A percentile compares a stretch with the other conserved stretches of the same genome.
These are phyloP conservation scores for Boletus austroedulis DNA, from an alignment of 1,284 basidiomycete species.

Conservation along the genomic window DNA sequence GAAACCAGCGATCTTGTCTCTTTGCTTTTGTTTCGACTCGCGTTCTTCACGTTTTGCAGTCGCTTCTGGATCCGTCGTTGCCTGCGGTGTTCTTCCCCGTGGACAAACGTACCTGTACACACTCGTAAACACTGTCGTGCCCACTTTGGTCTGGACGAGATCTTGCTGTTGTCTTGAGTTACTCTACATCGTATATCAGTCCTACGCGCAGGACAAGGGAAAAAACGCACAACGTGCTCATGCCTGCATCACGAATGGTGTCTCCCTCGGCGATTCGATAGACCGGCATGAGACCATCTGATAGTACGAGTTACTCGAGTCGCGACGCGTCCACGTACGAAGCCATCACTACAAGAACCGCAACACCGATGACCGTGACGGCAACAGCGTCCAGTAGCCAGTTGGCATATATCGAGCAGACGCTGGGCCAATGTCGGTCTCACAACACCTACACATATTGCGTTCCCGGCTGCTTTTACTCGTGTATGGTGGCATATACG, in stretches of 20 bases:
- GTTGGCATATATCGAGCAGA: conserved; percentile 33
- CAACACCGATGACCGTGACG: conserved; percentile 73
- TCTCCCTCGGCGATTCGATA: conserved; percentile 88
- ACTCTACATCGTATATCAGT: conserved; percentile 50
- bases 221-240: conserved; percentile 55
- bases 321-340: conserved; percentile 60
- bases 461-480: not conserved
- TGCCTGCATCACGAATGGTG: conserved; percentile 69
- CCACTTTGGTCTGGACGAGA: conserved; percentile 83
- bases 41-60: conserved; percentile 73
- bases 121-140: conserved; percentile 75
- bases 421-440: not conserved
- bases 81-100: conserved; percentile 34
- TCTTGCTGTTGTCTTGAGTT: conserved; percentile 85
- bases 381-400: conserved; percentile 87
- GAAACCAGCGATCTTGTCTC: conserved; percentile 31
- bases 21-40: conserved; percentile 70
- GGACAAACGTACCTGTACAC: conserved; percentile 46
- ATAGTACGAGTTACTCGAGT: conserved; percentile 69
- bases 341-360: conserved; percentile 95
- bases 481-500: conserved; percentile 40
- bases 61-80: conserved; percentile 69
- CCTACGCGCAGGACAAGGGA: not conserved
- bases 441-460: conserved; percentile 35
- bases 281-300: conserved; percentile 84